Base-by-base conservation (phyloP, 192 early-diverging fungal genomes). In the Coemansia sp. region DNA sequence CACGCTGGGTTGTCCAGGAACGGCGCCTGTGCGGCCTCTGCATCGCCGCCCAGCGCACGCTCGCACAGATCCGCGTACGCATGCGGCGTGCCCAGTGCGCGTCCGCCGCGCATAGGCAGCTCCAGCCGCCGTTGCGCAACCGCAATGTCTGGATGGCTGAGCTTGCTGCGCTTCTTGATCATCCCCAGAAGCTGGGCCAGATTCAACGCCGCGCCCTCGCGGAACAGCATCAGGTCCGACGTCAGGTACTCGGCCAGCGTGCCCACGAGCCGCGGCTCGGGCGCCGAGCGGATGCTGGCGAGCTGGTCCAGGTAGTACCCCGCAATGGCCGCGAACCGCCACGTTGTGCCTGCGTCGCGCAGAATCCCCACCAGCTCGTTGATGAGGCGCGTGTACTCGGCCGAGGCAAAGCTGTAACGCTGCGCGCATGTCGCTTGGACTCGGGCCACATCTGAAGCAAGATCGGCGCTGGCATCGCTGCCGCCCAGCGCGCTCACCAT, bases 311-410 rank as follows among this genome's bases (percentile, higher is more conserved):
- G 67, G 44, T 93, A 90, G 50, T 86, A 91, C 45, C 89, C 82
- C 6, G 88, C 82, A 84, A 95, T 91, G 3, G 85, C 82, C 1
- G 84, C 82, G 76, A 92, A 92, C 11, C 91, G 84, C 92, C 94
- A 92, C 28, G 93, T 93, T 0, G 91, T 68, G 8, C 78, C 79
- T 2, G 82, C 71, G 40, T 84, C 78, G 35, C 84, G 75, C 22
- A 88, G 60, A 31, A 91, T 64, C 14, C 75, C 81, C 14, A 89
- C 74, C 56, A 95, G 78, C 11, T 79, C 67, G 48, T 53, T 46
- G 22, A 73, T 29, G 2, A 79, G 62, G 46, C 42, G 46, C 10
- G 59, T 6, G 18, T 73, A 52, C 47, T 72, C 76, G 25, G 56
- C 21, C 43, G 30, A 54, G 10, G 76, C 62, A 44, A 58, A 54